A percentile compares a stretch with the other conserved stretches of the same genome.
These are phyloP conservation scores for Chalaropsis ovoidea DNA, from an alignment of 2,329 filamentous ascomycete species.

Conservation along the genomic window DNA sequence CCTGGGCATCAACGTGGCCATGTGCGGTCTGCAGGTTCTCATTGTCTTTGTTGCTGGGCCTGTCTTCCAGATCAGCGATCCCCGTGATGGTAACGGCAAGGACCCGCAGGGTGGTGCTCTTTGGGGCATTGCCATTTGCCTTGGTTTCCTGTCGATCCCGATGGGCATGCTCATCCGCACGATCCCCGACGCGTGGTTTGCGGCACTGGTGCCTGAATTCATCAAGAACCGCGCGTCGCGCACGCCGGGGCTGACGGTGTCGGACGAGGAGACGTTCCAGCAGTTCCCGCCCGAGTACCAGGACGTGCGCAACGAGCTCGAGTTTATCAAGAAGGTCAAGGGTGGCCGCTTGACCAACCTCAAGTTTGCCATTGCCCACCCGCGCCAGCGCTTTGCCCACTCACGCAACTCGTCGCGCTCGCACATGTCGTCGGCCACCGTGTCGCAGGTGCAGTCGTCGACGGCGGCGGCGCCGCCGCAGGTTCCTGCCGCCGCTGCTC, in stretches of 20 bases:
- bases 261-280: slow-evolving; percentile 54
- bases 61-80: slow-evolving; percentile 58
- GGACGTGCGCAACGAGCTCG: slow-evolving; percentile 69
- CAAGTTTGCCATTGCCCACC: slow-evolving; percentile 67
- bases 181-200: slow-evolving; percentile 62
- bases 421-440: slow-evolving; percentile 47
- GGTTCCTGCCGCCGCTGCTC: no score
- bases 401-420: slow-evolving; percentile 55
- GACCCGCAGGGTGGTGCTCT: slow-evolving; percentile 57
- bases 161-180: slow-evolving; percentile 71
- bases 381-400: slow-evolving; percentile 41
- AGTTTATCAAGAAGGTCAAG: slow-evolving; percentile 69
- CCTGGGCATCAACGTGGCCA: slow-evolving; percentile 70
- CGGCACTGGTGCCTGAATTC: slow-evolving; percentile 43
- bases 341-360: slow-evolving; percentile 73
- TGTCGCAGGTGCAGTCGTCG: slow-evolving; percentile 34
- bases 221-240: slow-evolving; percentile 41
- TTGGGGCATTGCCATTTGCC: slow-evolving; percentile 79
- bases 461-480: slow-evolving; percentile 45
- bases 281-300: slow-evolving; percentile 61
- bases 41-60: slow-evolving; percentile 79
- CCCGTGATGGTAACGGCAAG: slow-evolving; percentile 31
- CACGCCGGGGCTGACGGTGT: slow-evolving; percentile 49
- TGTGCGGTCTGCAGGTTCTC: slow-evolving; percentile 80
- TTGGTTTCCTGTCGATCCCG: slow-evolving; percentile 76